A percentile compares a stretch with the other conserved stretches of the same genome.
Conservation (phyloP, 164 flowering plant species). For the Stephania cephalantha region DNA sequence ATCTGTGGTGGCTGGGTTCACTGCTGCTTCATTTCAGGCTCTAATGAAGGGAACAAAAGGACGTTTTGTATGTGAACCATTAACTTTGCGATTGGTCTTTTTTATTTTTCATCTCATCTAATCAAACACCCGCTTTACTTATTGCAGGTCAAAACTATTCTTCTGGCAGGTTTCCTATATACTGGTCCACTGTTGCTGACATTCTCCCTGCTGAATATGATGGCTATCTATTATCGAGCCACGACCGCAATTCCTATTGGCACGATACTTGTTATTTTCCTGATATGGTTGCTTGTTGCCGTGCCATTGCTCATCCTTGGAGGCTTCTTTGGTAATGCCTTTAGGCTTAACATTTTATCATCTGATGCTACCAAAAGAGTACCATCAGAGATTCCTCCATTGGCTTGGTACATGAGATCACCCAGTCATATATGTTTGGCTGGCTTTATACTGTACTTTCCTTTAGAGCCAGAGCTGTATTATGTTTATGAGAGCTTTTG, state of each 20-base stretch:
- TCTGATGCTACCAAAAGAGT: conserved; percentile 46
- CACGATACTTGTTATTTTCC: conserved; percentile 44
- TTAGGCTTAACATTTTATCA: conserved; percentile 42
- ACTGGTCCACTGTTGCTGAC: conserved; percentile 46
- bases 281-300: conserved; percentile 35
- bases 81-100: not conserved
- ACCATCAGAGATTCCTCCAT: conserved; percentile 56
- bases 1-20: conserved; percentile 62
- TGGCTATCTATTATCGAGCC: conserved; percentile 51
- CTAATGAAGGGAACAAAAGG: conserved; percentile 48
- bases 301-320: conserved; percentile 68
- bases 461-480: conserved; percentile 58
- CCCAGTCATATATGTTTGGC: conserved; percentile 62
- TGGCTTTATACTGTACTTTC: conserved; percentile 69
- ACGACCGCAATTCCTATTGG: conserved; percentile 79
- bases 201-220: conserved; percentile 41
- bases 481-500: conserved; percentile 58
- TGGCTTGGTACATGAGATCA: conserved; percentile 55
- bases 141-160: conserved; percentile 51
- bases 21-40: conserved; percentile 51
- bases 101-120: not conserved
- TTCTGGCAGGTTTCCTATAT: conserved; percentile 53
- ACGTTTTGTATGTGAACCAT: conserved; percentile 32
- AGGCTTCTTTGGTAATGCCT: conserved; percentile 42
- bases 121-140: conserved; percentile 5